Base-by-base conservation (phyloP, 345 rosid genomes). In the Eucalyptus victrix region DNA sequence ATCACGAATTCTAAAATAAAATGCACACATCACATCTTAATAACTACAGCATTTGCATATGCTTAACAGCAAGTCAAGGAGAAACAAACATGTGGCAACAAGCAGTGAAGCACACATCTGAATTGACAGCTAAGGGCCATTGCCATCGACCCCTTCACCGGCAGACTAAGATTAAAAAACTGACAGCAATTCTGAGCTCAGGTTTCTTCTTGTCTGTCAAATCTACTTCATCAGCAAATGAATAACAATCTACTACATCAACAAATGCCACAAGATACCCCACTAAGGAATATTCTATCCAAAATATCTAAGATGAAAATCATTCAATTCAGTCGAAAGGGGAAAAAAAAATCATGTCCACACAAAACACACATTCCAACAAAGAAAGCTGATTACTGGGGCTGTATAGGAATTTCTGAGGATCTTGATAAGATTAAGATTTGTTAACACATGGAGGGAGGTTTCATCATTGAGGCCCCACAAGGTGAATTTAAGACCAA, bases 391-490 rank as follows among this genome's bases (percentile, higher is more conserved):
- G 85, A 76, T 76, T 23, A 40, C 85, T 76, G 28, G 44, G 85
- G 85, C 85, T 76, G 85, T 24, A 76, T 76, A 76, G 85, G 85
- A 76, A 76, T 76, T 76, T 76, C 85, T 23, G 90, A 91, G 88
- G 56, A 87, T 89, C 91, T 91, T 80, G 37, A 89, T 88, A 90
- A 86, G 81, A 76, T 89, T 89, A 87, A 91, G 93, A 93, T 81
- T 88, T 72, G 93, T 90, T 87, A 93, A 92, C 92, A 92, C 94
- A 94, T 93, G 89, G 88, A 92, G 86, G 89, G 90, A 76, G 85
- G 47, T 76, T 76, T 76, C 91, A 92, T 93, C 90, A 94, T 87
- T 91, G 53, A 90, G 92, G 92, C 91, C 95, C 94, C 96, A 92
- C 91, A 90, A 92, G 91, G 89, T 90, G 89, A 93, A 92, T 45